Base-by-base conservation (phyloP, 2,329 filamentous ascomycete species). In the Colletotrichum spaethianum region DNA sequence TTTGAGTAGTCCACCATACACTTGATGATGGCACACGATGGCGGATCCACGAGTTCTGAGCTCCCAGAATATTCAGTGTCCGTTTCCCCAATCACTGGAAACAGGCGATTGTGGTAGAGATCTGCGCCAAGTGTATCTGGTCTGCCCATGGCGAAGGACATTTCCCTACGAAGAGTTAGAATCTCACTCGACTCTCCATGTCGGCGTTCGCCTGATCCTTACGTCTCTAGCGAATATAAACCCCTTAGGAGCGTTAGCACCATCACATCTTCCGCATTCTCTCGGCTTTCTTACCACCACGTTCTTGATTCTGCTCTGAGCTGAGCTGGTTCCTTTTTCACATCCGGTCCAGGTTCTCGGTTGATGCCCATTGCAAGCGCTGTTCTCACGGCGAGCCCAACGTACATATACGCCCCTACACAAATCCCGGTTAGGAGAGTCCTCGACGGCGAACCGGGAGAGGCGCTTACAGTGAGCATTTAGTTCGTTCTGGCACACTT, bases 401-500 rank as follows among this genome's bases (percentile, higher is more conserved):
- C 80, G 65, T 86, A 87, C 77, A 86, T 85, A 65, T 87, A 87
- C 4, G 85, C 82, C 73, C 79, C 79, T 79, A 61, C 26, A 5
- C 53, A 20, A 5, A 3, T 9, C n/a, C 40, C n/a, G 31, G n/a
- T 55, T 31, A 61, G 9, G 2, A 8, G 1, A 2, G n/a, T 18
- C 6, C 9, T 0, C 2, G 23, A 23, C 0, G 9, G 9, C 20
- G 11, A 33, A 31, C 31, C 18, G 33, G 0, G 23, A 18, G 18
- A n/a, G 1, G 12, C 9, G 77, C 82, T 74, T 60, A 85, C 83
- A 78, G 69, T 86, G 84, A 7, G 84, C 83, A 62, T 86, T 86
- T 5, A 87, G 78, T 70, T 87, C 84, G 61, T 86, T 86, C 68
- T 87, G 85, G 72, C 84, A 86, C 4, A 87, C 81, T 74, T 86